Evolutionary conservation across 768 basidiomycete species (phyloP).

Genomic region (Lyophyllum semitale): DNA sequence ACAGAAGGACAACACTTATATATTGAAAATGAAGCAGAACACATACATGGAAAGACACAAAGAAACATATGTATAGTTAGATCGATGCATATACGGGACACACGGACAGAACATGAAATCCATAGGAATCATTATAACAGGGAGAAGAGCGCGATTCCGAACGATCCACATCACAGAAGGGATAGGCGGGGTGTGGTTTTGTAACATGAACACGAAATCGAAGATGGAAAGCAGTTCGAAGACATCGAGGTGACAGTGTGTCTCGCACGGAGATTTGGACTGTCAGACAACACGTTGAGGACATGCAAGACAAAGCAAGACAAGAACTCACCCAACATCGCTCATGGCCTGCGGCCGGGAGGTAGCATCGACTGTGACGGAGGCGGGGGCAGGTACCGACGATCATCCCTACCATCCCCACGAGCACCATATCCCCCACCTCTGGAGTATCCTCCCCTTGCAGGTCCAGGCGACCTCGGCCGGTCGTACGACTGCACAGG

Average conservation of each 20-base stretch:
- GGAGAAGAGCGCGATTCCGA: background rate
- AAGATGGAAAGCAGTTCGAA: no score
- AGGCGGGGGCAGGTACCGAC: slow-evolving; percentile 35
- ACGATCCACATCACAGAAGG: background rate
- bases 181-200: background rate
- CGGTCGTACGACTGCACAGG: slow-evolving; percentile 39
- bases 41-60: background rate
- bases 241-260: background rate
- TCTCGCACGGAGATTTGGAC: background rate
- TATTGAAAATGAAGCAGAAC: background rate
- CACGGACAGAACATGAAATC: background rate
- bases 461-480: slow-evolving; percentile 32
- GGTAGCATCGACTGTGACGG: slow-evolving; percentile 20
- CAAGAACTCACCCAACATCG: background rate
- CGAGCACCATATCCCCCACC: slow-evolving; percentile 25
- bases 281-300: background rate
- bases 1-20: background rate
- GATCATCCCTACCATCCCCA: slow-evolving; percentile 33
- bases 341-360: slow-evolving; percentile 17
- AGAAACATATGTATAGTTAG: background rate
- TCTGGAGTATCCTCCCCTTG: slow-evolving; percentile 20
- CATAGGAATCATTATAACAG: background rate
- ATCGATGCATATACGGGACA: background rate
- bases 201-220: background rate
- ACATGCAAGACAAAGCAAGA: background rate